These are phyloP conservation scores for Penicillium waksmanii DNA, from an alignment of 495 filamentous ascomycete species.

Conservation along the genomic window DNA sequence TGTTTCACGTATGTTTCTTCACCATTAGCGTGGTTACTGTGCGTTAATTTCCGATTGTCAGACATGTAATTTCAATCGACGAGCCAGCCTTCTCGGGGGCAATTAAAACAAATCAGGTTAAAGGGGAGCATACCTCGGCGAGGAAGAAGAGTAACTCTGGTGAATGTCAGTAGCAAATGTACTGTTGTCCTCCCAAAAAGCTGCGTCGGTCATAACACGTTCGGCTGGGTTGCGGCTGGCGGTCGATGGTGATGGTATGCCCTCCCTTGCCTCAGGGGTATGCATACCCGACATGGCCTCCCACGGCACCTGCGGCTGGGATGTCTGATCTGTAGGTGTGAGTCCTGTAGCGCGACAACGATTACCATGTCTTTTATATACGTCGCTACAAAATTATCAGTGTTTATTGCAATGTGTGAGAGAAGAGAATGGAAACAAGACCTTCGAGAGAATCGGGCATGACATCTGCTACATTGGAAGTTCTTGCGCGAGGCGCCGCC, in stretches of 20 bases:
- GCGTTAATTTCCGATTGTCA: neutral
- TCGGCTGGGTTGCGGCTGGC: neutral
- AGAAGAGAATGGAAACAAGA: slow-evolving; percentile 8
- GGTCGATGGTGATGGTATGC: neutral
- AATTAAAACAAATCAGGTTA: neutral
- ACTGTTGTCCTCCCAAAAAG: slow-evolving; percentile 11
- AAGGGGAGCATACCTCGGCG: slow-evolving; percentile 9
- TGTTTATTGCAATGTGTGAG: slow-evolving; percentile 3
- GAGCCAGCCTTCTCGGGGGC: neutral
- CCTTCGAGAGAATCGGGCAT: slow-evolving; percentile 19
- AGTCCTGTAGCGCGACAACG: slow-evolving; percentile 11
- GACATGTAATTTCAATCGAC: neutral
- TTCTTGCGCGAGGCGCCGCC: slow-evolving; percentile 12
- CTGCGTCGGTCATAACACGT: neutral
- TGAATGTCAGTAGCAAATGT: slow-evolving; percentile 8
- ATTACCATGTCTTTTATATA: slow-evolving; percentile 17
- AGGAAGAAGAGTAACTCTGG: slow-evolving; percentile 11
- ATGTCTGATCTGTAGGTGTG: neutral
- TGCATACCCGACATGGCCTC: neutral
- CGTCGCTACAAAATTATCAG: slow-evolving; percentile 13
- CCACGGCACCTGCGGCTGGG: slow-evolving; percentile 2
- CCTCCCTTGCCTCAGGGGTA: neutral
- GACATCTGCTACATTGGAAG: slow-evolving; percentile 15
- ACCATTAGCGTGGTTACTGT: slow-evolving; percentile 3
- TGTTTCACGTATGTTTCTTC: slow-evolving; percentile 17